A percentile compares a stretch with the other conserved stretches of the same genome.
Evolutionary conservation across 148 eudicot species (phyloP).

Genomic region (Pharnaceum exiguum): DNA sequence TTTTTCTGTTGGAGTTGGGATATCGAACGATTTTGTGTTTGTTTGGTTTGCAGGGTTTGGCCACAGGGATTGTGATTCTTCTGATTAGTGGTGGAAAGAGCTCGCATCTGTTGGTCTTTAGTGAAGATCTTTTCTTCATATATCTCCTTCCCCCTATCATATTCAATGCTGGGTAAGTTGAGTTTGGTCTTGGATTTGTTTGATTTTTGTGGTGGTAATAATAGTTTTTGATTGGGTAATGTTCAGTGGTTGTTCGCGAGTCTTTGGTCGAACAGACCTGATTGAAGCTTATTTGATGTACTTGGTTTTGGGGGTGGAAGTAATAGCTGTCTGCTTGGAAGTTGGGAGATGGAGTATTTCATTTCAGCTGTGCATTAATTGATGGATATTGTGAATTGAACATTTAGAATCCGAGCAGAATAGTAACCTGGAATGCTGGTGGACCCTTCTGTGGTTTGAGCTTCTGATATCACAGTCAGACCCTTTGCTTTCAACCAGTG

Average conservation of each 20-base stretch:
- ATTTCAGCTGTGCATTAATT: too few relatives aligned
- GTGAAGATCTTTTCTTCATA: constrained; percentile 74
- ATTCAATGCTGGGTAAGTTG: constrained; percentile 70
- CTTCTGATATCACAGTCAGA: too few relatives aligned
- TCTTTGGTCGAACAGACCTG: neutral
- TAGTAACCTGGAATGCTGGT: too few relatives aligned
- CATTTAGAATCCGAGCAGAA: too few relatives aligned
- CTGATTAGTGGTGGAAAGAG: constrained; percentile 53
- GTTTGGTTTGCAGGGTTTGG: constrained; percentile 43
- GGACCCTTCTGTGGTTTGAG: too few relatives aligned
- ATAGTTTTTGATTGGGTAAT: neutral
- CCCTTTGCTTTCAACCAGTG: too few relatives aligned
- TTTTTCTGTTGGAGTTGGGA: neutral
- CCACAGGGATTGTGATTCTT: constrained; percentile 53
- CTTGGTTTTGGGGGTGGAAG: too few relatives aligned
- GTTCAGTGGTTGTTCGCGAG: neutral
- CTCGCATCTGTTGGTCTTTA: constrained; percentile 53
- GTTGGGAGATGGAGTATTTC: too few relatives aligned
- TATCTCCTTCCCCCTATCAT: constrained; percentile 81
- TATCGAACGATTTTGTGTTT: neutral
- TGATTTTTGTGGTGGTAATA: neutral
- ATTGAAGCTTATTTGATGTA: neutral
- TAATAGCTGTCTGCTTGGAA: too few relatives aligned
- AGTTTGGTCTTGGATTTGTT: neutral
- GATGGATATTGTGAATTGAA: too few relatives aligned